Evolutionary conservation across 345 rosid species (phyloP).

Genomic region (Lepidium aucheri): DNA sequence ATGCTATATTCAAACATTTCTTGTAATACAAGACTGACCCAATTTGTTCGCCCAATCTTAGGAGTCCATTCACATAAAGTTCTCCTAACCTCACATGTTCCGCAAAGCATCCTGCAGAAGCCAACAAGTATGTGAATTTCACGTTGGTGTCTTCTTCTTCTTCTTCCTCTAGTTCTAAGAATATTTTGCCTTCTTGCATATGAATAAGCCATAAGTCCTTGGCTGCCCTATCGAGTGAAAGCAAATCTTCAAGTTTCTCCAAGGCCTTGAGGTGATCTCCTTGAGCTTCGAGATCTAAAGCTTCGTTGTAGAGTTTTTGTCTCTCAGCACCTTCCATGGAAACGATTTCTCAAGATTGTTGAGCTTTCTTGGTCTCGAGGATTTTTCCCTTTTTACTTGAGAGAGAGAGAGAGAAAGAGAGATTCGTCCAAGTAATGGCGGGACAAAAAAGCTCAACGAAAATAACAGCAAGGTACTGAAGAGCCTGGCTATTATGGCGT

Average conservation of each 20-base stretch:
- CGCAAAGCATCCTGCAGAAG: neutral
- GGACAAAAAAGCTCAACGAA: neutral
- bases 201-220: neutral
- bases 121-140: neutral
- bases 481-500: neutral
- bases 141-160: no score
- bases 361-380: conserved; percentile 4
- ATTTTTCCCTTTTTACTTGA: neutral
- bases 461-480: neutral
- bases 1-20: neutral
- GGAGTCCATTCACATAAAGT: no score
- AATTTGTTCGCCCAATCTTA: neutral
- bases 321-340: neutral
- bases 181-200: neutral
- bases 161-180: neutral
- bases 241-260: neutral
- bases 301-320: neutral
- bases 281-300: neutral
- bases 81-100: neutral
- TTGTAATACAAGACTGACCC: neutral
- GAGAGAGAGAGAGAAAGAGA: no score
- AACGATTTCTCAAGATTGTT: neutral
- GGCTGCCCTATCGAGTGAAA: neutral
- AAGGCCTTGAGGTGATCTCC: conserved; percentile 2
- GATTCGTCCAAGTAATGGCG: neutral